phyloP scores from a whole-genome alignment of 2,329 filamentous ascomycete genomes.

The Thielaviopsis musarum region DNA sequence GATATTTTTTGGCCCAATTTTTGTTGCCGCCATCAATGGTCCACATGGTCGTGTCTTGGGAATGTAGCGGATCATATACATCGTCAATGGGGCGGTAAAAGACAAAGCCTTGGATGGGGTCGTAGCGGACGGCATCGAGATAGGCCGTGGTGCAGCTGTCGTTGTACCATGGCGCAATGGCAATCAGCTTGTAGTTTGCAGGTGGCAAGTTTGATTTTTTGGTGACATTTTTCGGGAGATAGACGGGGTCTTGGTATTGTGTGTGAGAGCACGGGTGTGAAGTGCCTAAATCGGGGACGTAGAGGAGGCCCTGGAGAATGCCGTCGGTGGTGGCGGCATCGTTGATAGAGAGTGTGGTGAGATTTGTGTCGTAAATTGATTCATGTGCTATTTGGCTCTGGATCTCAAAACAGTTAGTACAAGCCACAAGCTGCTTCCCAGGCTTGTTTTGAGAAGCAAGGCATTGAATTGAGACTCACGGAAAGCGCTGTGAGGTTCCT shows the following conservation, averaged over 20 bases:
- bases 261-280: slow-evolving; percentile 45
- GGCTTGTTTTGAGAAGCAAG: too few species aligned
- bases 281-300: slow-evolving; percentile 53
- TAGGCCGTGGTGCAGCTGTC: slow-evolving; percentile 57
- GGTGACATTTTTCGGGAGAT: slow-evolving; percentile 61
- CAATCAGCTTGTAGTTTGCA: slow-evolving; percentile 57
- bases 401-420: slow-evolving; percentile 14
- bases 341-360: slow-evolving; percentile 61
- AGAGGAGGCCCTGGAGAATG: slow-evolving; percentile 62
- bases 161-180: slow-evolving; percentile 73
- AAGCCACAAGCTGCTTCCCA: neutral
- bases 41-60: slow-evolving; percentile 45
- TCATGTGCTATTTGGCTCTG: slow-evolving; percentile 35
- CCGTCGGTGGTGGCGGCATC: slow-evolving; percentile 41
- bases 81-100: slow-evolving; percentile 44
- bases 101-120: slow-evolving; percentile 45
- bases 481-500: slow-evolving; percentile 39
- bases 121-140: slow-evolving; percentile 40
- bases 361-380: slow-evolving; percentile 34
- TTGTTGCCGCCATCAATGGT: slow-evolving; percentile 44
- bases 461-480: slow-evolving; percentile 25
- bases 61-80: neutral
- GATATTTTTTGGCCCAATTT: slow-evolving; percentile 53
- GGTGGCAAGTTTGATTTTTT: slow-evolving; percentile 50
- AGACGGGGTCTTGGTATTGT: slow-evolving; percentile 30